phyloP scores from a whole-genome alignment of 2,329 filamentous ascomycete species.

The Neonectria sp. region DNA sequence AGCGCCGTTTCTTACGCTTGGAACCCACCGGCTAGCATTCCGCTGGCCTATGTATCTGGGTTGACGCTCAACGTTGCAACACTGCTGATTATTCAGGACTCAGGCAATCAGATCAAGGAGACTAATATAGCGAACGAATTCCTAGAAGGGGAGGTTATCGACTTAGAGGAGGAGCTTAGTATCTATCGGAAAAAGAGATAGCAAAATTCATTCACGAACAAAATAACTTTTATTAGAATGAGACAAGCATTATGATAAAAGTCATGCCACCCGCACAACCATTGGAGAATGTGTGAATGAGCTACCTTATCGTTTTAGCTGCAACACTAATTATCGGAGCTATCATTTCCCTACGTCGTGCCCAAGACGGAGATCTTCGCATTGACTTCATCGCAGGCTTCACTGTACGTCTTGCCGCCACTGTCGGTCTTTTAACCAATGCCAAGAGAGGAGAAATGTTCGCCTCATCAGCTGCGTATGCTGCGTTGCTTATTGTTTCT shows the following conservation, averaged over 20 bases:
- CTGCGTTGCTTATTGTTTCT: too few species aligned
- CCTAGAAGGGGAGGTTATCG: background rate
- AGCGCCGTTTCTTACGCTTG: too few species aligned
- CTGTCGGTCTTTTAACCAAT: too few species aligned
- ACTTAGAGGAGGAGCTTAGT: background rate
- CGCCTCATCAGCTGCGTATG: too few species aligned
- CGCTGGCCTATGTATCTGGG: too few species aligned
- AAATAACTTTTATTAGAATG: background rate
- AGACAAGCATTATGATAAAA: background rate
- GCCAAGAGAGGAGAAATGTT: too few species aligned
- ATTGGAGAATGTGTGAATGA: background rate
- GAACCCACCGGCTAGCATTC: too few species aligned
- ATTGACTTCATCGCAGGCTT: too few species aligned
- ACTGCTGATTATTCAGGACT: background rate
- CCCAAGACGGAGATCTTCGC: too few species aligned
- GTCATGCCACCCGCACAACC: background rate
- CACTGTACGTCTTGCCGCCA: too few species aligned
- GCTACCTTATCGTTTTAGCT: background rate
- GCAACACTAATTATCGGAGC: too few species aligned
- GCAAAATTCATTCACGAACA: background rate
- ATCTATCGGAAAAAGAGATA: background rate
- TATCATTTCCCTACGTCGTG: too few species aligned
- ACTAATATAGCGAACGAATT: background rate
- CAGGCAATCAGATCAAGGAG: background rate
- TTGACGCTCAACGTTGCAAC: background rate